These are phyloP conservation scores for Juncus effusus DNA, from an alignment of 176 grass and related monocot species.

Conservation along the genomic window DNA sequence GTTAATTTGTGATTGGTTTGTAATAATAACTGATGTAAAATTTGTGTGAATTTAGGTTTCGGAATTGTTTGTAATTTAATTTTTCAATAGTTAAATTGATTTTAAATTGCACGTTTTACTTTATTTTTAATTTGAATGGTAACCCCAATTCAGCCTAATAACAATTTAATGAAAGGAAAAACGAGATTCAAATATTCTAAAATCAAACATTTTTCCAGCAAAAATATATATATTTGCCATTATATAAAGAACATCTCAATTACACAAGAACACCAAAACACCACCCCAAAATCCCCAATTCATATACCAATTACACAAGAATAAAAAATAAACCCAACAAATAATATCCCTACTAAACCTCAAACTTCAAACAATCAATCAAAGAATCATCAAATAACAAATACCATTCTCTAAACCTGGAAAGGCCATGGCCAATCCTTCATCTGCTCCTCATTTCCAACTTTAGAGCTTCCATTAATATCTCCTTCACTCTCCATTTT, in stretches of 20 bases:
- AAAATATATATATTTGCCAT: conserved; percentile 30
- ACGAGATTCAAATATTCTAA: conserved; percentile 51
- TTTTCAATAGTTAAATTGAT: too few species aligned
- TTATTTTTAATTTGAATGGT: too few species aligned
- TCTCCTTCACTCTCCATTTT: conserved; percentile 50
- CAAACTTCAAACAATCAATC: not conserved
- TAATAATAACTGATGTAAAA: too few species aligned
- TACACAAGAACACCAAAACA: conserved; percentile 13
- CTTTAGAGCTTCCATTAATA: conserved; percentile 25
- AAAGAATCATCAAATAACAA: not conserved
- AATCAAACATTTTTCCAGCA: conserved; percentile 16
- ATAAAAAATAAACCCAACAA: conserved; percentile 18
- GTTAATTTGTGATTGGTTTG: too few species aligned
- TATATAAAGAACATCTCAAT: conserved; percentile 16
- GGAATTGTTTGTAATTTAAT: too few species aligned
- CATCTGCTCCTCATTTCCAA: conserved; percentile 40
- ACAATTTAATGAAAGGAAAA: not conserved
- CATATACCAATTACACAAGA: conserved; percentile 16
- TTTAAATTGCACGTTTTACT: too few species aligned
- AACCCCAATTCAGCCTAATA: too few species aligned
- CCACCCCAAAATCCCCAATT: not conserved
- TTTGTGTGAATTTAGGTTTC: too few species aligned
- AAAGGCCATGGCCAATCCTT: conserved; percentile 69
- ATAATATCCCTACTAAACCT: not conserved
- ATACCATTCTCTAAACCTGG: conserved; percentile 37